Percentiles rank a stretch among this genome's conserved stretches.
phyloP scores from a whole-genome alignment of 2,329 filamentous ascomycete species.

The Escovopsis sp. region DNA sequence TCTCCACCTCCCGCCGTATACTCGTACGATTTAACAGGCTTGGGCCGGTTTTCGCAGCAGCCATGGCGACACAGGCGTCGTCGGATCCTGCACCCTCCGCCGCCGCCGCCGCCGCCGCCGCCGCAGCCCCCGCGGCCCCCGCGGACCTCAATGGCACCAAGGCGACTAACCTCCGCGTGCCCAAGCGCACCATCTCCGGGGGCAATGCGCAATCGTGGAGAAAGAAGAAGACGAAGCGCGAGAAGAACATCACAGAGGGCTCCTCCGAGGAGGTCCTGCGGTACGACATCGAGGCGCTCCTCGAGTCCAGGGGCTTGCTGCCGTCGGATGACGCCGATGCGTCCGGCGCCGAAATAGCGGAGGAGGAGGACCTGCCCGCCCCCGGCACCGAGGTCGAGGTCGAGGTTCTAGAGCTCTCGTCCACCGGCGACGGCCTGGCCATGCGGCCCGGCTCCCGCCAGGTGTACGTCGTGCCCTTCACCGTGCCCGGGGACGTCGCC shows the following conservation, averaged over 20 bases:
- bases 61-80: constrained; percentile 7
- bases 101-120: neutral
- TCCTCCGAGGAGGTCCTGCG: constrained; percentile 53
- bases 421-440: constrained; percentile 82
- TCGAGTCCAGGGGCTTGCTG: constrained; percentile 25
- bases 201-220: constrained; percentile 15
- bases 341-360: neutral
- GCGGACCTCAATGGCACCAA: constrained; percentile 3
- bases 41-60: neutral
- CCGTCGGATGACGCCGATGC: constrained; percentile 13
- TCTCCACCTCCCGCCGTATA: neutral
- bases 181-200: constrained; percentile 11
- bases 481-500: constrained; percentile 69
- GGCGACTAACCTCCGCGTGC: constrained; percentile 2
- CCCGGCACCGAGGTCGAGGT: constrained; percentile 66
- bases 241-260: constrained; percentile 45
- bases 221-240: constrained; percentile 41
- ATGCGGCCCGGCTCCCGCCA: constrained; percentile 46
- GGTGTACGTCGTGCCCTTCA: constrained; percentile 80
- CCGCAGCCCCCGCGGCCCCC: no score
- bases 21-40: neutral
- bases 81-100: neutral
- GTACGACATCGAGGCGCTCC: constrained; percentile 44
- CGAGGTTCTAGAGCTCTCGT: constrained; percentile 69
- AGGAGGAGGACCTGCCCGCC: constrained; percentile 36